Evolutionary conservation across 2,329 filamentous ascomycete genomes (phyloP), one percentile per base, ranked within the genome.

Genomic region (Acrocalymma vagum): DNA sequence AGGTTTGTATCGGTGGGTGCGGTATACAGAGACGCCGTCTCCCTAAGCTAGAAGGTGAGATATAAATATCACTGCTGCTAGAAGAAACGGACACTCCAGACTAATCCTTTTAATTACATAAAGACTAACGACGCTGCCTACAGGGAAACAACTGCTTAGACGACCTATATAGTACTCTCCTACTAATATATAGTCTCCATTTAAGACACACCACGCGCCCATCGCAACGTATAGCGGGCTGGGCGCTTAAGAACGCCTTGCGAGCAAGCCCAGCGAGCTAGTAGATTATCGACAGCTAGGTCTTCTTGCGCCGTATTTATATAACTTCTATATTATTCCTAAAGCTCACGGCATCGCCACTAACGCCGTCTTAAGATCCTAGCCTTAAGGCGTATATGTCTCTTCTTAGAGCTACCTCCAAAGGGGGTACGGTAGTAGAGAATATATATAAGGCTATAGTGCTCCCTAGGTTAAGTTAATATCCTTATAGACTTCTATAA

Each of bases 301-400:
- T 35, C 22, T 35, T 35, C 32, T 24, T 35, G 14, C 15, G 23
- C 23, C 14, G 9, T 35, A 17, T 35, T 35, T 15, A 35, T 35
- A 20, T 15, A 35, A 17, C 32, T 35, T 15, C 32, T 25, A 33
- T 33, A 24, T 33, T 33, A 33, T 23, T 18, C 18, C 25, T 24
- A 33, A 33, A 23, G 30, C 32, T 16, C n/a, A 26, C 13, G 18
- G 22, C 15, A 35, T 26, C 10, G 15, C 32, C 15, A 26, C 32
- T 25, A 24, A 20, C 5, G 8, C 15, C n/a, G 14, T 26, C 32
- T 33, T 24, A 33, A 33, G 10, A 33, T 23, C 6, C 21, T 33
- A 24, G 30, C 20, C 13, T 16, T 26, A 24, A 23, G 21, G 18
- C 18, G 23, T 26, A 35, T 35, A 15, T 18, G 32, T 22, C 8